A percentile compares a stretch with the other conserved stretches of the same genome.
Evolutionary conservation across 2,329 filamentous ascomycete genomes (phyloP).

Genomic region (Chrysoporthe puriensis): DNA sequence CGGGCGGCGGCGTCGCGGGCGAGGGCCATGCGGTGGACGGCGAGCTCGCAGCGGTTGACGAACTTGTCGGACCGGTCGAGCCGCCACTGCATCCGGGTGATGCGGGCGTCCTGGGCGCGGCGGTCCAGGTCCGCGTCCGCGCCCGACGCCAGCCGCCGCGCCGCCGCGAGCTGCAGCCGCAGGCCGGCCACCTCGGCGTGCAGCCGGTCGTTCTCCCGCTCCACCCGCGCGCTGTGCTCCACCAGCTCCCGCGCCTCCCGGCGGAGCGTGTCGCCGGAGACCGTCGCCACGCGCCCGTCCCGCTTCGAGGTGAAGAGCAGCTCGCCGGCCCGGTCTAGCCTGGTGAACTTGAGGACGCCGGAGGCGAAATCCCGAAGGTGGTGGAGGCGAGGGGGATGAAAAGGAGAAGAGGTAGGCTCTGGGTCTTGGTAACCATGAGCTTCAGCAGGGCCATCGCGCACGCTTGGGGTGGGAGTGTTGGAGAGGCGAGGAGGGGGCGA

Average conservation of each 20-base stretch:
- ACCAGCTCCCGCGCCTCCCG: slow-evolving; percentile 60
- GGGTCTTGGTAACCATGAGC: too few species aligned
- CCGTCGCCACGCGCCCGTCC: slow-evolving; percentile 57
- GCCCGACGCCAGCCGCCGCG: slow-evolving; percentile 38
- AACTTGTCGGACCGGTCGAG: slow-evolving; percentile 56
- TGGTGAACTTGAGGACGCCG: slow-evolving; percentile 38
- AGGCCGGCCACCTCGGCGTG: slow-evolving; percentile 56
- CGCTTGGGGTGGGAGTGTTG: too few species aligned
- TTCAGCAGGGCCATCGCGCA: neutral
- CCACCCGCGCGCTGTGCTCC: slow-evolving; percentile 59
- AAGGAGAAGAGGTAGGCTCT: slow-evolving; percentile 40
- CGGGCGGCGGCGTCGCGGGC: slow-evolving; percentile 57
- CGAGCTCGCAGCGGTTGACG: slow-evolving; percentile 63
- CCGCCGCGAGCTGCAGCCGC: slow-evolving; percentile 51
- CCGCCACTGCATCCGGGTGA: slow-evolving; percentile 63
- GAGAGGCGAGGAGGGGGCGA: neutral
- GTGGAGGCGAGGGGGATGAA: slow-evolving; percentile 60
- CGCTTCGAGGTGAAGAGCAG: slow-evolving; percentile 48
- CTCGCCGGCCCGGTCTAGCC: slow-evolving; percentile 36
- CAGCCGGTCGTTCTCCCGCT: slow-evolving; percentile 57
- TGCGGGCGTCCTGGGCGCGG: slow-evolving; percentile 60
- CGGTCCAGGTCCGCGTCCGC: slow-evolving; percentile 42
- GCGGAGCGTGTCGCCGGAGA: slow-evolving; percentile 65
- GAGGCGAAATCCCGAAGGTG: slow-evolving; percentile 53
- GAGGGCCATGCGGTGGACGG: slow-evolving; percentile 62